Conservation (phyloP, 352 stramenopile species). For the Lagenidium giganteum region DNA sequence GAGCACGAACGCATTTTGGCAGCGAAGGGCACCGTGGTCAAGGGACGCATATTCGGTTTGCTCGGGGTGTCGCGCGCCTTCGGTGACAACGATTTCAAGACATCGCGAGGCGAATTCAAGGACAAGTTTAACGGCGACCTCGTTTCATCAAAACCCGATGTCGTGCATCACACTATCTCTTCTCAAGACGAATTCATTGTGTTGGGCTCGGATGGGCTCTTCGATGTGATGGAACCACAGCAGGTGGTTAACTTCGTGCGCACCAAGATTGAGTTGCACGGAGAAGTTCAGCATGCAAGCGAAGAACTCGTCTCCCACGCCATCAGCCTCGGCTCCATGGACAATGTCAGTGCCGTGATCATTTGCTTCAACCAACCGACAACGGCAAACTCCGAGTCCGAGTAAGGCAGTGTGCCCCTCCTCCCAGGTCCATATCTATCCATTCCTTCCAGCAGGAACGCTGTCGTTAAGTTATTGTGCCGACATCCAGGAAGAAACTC, state of each 20-base stretch:
- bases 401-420: no score
- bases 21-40: slow-evolving; percentile 62
- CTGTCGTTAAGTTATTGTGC: no score
- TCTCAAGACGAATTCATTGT: slow-evolving; percentile 65
- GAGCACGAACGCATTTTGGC: slow-evolving; percentile 70
- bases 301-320: slow-evolving; percentile 67
- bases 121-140: slow-evolving; percentile 68
- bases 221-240: slow-evolving; percentile 69
- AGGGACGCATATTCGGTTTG: slow-evolving; percentile 74
- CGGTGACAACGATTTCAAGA: slow-evolving; percentile 79
- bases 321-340: slow-evolving; percentile 51
- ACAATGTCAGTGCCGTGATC: slow-evolving; percentile 72
- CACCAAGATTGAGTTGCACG: slow-evolving; percentile 42
- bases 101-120: slow-evolving; percentile 50
- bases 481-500: no score
- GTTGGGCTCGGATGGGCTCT: slow-evolving; percentile 66
- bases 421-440: no score
- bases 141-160: slow-evolving; percentile 56
- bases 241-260: slow-evolving; percentile 71
- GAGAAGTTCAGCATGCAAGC: slow-evolving; percentile 54
- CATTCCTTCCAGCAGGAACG: no score
- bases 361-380: slow-evolving; percentile 67
- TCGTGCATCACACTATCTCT: slow-evolving; percentile 39
- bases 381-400: no score
- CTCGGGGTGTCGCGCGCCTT: slow-evolving; percentile 67